phyloP scores from a whole-genome alignment of 2,329 filamentous ascomycete genomes.

The Diaporthe eres region DNA sequence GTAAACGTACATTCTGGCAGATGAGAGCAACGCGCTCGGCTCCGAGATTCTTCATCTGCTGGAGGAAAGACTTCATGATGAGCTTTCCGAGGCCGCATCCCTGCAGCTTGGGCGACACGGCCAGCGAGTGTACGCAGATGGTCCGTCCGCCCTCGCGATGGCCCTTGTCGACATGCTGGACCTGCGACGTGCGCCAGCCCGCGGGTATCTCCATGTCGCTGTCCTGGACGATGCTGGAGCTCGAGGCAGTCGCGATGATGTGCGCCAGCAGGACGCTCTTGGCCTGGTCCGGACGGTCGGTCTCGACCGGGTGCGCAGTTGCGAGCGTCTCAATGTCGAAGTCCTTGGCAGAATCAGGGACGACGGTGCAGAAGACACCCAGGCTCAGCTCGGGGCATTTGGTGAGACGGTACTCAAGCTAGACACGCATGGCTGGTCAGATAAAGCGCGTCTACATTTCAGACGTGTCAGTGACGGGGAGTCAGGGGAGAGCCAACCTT shows the following conservation, averaged over 20 bases:
- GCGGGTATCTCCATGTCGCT: conserved; percentile 81
- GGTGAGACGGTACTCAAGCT: conserved; percentile 84
- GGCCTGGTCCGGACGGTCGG: conserved; percentile 68
- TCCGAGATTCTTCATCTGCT: conserved; percentile 79
- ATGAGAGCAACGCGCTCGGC: conserved; percentile 83
- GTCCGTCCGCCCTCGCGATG: conserved; percentile 82
- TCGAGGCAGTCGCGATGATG: conserved; percentile 81
- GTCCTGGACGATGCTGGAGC: conserved; percentile 76
- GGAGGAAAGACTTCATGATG: conserved; percentile 82
- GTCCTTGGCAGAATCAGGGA: conserved; percentile 60
- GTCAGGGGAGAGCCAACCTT: conserved; percentile 60
- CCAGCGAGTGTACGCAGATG: conserved; percentile 86
- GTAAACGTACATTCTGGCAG: conserved; percentile 74
- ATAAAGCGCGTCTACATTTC: not conserved
- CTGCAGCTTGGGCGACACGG: conserved; percentile 82
- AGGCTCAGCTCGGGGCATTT: conserved; percentile 82
- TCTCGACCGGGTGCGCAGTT: conserved; percentile 71
- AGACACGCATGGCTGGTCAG: conserved; percentile 35
- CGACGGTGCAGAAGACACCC: conserved; percentile 81
- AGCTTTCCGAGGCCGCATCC: conserved; percentile 80
- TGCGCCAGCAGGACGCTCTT: conserved; percentile 80
- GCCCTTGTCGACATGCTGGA: conserved; percentile 66
- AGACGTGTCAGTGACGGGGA: not conserved
- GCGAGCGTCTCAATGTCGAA: conserved; percentile 67
- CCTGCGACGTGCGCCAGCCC: conserved; percentile 71